Percentiles rank a stretch among this genome's conserved stretches.
Evolutionary conservation across 768 basidiomycete species (phyloP).

Genomic region (Serendipita sp.): DNA sequence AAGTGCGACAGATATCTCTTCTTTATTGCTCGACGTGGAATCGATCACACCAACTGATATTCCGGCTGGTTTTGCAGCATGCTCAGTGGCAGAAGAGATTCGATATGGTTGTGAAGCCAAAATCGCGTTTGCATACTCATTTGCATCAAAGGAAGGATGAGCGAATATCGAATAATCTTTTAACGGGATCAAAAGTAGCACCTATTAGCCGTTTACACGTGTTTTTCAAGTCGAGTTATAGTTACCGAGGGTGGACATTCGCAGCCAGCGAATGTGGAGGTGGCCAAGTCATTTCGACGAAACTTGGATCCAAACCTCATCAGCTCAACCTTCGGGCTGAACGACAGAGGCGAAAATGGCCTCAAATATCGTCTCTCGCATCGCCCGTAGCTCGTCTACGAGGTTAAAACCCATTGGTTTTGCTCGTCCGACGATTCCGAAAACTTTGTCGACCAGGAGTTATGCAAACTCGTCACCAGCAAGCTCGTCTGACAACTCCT

Average conservation of each 20-base stretch:
- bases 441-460: neutral
- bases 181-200: neutral
- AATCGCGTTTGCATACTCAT: slow-evolving; percentile 82
- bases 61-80: slow-evolving; percentile 9
- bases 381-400: neutral
- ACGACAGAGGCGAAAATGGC: neutral
- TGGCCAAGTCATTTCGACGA: slow-evolving; percentile 6
- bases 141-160: slow-evolving; percentile 59
- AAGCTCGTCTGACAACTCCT: slow-evolving; percentile 6
- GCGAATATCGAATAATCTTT: slow-evolving; percentile 67
- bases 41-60: slow-evolving; percentile 14
- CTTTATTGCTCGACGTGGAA: slow-evolving; percentile 38
- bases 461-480: slow-evolving; percentile 2
- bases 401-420: neutral
- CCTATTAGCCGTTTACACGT: neutral
- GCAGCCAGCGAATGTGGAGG: neutral
- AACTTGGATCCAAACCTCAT: neutral
- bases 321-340: neutral
- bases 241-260: neutral
- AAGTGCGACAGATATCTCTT: slow-evolving; percentile 80
- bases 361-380: neutral
- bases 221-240: no score
- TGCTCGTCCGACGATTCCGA: slow-evolving; percentile 6
- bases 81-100: slow-evolving; percentile 8
- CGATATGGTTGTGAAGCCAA: slow-evolving; percentile 71